These are phyloP conservation scores for Candida tallmaniae DNA, from an alignment of 805 yeast genomes.

Conservation along the genomic window DNA sequence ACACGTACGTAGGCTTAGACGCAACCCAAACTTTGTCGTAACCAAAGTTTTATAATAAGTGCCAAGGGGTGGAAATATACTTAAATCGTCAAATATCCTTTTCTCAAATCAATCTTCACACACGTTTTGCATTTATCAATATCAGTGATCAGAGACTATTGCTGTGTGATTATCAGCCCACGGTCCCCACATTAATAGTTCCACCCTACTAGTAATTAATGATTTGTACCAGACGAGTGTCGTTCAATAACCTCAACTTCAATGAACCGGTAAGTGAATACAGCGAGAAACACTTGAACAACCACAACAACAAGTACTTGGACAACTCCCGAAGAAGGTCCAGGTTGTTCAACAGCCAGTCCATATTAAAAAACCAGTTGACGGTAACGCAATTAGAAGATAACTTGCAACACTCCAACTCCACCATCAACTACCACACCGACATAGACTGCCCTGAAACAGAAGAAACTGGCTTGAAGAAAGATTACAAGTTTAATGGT, in stretches of 20 bases:
- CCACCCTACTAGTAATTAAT: no score
- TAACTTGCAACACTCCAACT: constrained; percentile 10
- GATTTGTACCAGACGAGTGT: constrained; percentile 29
- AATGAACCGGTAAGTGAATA: neutral
- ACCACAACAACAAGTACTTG: constrained; percentile 10
- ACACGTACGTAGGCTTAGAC: no score
- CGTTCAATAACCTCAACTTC: constrained; percentile 34
- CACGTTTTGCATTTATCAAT: no score
- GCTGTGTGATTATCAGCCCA: no score
- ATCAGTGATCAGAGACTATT: no score
- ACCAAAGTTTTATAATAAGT: no score
- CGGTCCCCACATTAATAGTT: no score
- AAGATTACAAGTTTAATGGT: neutral
- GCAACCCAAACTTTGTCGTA: no score
- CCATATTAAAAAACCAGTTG: constrained; percentile 36
- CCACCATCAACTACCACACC: constrained; percentile 18
- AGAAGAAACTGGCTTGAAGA: neutral
- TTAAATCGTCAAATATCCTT: no score
- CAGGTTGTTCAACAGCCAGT: no score
- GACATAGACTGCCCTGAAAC: constrained; percentile 8
- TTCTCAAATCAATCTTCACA: no score
- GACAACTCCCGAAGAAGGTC: constrained; percentile 4
- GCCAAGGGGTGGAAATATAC: no score
- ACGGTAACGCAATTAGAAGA: constrained; percentile 21
- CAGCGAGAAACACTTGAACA: constrained; percentile 27